Conservation (phyloP, 2,329 filamentous ascomycete genomes). For the Aspergillus brunneoviolaceus region DNA sequence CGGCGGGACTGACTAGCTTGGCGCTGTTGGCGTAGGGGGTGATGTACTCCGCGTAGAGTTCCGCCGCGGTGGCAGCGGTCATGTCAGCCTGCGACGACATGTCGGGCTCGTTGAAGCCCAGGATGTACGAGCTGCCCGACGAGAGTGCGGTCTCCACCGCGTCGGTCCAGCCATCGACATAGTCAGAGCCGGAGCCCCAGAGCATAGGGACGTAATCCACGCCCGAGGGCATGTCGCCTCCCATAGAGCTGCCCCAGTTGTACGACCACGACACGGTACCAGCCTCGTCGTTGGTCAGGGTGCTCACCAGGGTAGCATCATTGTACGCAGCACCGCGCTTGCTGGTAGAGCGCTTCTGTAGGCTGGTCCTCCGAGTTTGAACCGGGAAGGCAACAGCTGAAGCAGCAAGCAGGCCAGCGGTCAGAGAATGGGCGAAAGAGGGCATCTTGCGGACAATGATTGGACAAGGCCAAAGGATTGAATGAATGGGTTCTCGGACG, state of each 20-base stretch:
- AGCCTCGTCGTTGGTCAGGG: background rate
- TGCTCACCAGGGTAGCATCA: background rate
- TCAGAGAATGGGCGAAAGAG: too few relatives aligned
- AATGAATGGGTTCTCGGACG: too few relatives aligned
- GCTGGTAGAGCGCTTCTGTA: background rate
- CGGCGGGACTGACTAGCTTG: conserved; percentile 1
- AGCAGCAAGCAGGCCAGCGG: too few relatives aligned
- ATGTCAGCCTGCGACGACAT: conserved; percentile 1
- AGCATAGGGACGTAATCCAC: conserved; percentile 1
- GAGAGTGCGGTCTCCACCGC: background rate
- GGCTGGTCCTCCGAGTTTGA: too few relatives aligned
- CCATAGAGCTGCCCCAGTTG: background rate
- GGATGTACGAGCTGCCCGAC: background rate
- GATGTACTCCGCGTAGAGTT: conserved; percentile 1
- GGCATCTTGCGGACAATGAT: too few relatives aligned
- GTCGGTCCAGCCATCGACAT: background rate
- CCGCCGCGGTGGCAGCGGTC: background rate
- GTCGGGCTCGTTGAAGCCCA: conserved; percentile 6
- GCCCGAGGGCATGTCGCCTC: background rate
- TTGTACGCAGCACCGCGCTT: conserved; percentile 6
- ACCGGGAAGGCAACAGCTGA: too few relatives aligned
- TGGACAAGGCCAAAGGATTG: too few relatives aligned
- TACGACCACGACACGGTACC: conserved; percentile 1
- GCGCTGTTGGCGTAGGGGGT: background rate
- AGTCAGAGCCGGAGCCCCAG: background rate